A percentile compares a stretch with the other conserved stretches of the same genome.
Conservation (phyloP, 768 basidiomycete species). For the Boletus rufocinnamomeus region DNA sequence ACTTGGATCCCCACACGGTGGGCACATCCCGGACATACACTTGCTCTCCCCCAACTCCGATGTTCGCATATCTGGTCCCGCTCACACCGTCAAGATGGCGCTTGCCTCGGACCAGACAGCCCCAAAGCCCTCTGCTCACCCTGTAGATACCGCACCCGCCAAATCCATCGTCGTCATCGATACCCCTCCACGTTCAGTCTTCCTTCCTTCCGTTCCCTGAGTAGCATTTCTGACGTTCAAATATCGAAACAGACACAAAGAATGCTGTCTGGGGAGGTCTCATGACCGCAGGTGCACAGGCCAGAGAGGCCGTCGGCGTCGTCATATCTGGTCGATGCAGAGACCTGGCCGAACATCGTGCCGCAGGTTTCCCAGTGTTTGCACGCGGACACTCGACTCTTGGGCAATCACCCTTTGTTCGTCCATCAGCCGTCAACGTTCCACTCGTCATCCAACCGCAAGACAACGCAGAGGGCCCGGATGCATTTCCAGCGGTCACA, state of each 20-base stretch:
- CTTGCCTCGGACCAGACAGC: conserved; percentile 53
- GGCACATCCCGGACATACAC: conserved; percentile 77
- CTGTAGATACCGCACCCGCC: conserved; percentile 73
- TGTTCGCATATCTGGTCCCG: conserved; percentile 67
- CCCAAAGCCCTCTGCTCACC: conserved; percentile 70
- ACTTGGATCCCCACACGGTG: conserved; percentile 69
- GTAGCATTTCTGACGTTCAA: conserved; percentile 3
- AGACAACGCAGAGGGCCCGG: conserved; percentile 33
- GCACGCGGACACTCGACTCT: conserved; percentile 81
- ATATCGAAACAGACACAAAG: conserved; percentile 54
- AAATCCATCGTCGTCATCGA: conserved; percentile 73
- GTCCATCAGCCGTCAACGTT: conserved; percentile 74
- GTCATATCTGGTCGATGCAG: conserved; percentile 85
- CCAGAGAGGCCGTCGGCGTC: conserved; percentile 68
- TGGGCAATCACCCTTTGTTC: conserved; percentile 82
- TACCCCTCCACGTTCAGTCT: conserved; percentile 63
- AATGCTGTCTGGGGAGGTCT: conserved; percentile 92
- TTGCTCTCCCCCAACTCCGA: conserved; percentile 43
- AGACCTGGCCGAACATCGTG: conserved; percentile 77
- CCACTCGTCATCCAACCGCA: conserved; percentile 50
- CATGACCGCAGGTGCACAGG: conserved; percentile 84
- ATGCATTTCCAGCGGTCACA: conserved; percentile 52
- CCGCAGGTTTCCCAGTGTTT: conserved; percentile 75
- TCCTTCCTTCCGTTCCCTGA: conserved; percentile 14
- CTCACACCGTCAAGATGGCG: conserved; percentile 89